Conservation (phyloP, 257 asterid species). For the Sherardia arvensis region DNA sequence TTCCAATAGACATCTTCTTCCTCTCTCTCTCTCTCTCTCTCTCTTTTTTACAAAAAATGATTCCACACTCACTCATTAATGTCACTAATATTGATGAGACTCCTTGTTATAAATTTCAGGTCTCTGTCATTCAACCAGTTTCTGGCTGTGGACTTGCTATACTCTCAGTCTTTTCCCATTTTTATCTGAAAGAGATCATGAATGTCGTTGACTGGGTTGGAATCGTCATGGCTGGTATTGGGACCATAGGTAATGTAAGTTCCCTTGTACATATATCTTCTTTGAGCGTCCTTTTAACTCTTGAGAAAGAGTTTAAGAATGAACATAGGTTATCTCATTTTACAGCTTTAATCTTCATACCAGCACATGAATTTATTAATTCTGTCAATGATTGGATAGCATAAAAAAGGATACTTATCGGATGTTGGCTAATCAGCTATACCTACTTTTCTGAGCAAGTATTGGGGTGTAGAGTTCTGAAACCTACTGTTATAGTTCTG, state of each 20-base stretch:
- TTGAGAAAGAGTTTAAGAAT: not conserved
- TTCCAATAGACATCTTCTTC: not conserved
- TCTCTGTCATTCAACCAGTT: constrained; percentile 95
- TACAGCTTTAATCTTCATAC: not conserved
- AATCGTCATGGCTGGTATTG: constrained; percentile 82
- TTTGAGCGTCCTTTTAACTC: not conserved
- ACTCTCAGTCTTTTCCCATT: constrained; percentile 93
- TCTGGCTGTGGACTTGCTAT: constrained; percentile 99
- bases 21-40: too few species aligned
- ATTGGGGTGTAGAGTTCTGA: not conserved
- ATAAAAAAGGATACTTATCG: too few species aligned
- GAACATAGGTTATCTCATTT: not conserved
- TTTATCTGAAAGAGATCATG: constrained; percentile 94
- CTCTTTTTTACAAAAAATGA: not conserved
- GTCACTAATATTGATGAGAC: constrained; percentile 5
- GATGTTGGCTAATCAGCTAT: not conserved
- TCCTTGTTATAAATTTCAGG: constrained; percentile 33
- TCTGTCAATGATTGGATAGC: not conserved
- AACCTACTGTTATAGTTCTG: not conserved
- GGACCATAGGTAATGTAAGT: constrained; percentile 88
- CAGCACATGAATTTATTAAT: not conserved
- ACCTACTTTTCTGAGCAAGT: not conserved
- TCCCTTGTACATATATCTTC: constrained; percentile 3
- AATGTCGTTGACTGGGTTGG: constrained; percentile 95
- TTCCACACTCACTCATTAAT: not conserved